Conservation (phyloP, 768 basidiomycete genomes). For the Xerocomellus chrysenteron region DNA sequence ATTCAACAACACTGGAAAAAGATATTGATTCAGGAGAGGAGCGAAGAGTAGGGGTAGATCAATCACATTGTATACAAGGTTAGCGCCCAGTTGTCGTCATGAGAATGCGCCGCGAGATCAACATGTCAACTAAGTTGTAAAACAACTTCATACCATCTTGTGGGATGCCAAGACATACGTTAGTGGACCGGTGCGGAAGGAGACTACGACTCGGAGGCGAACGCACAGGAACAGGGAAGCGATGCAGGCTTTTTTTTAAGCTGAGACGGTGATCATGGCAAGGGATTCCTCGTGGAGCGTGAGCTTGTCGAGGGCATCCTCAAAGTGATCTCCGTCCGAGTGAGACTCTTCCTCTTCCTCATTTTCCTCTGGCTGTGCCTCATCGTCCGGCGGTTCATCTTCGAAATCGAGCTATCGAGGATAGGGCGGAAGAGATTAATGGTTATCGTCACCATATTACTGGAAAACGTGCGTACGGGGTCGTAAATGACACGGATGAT, state of each 20-base stretch:
- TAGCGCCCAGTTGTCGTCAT: not conserved
- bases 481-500: conserved; percentile 93
- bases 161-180: not conserved
- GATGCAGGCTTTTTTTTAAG: conserved; percentile 2
- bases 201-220: not conserved
- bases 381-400: conserved; percentile 65
- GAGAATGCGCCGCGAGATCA: not conserved
- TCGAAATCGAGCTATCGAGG: conserved; percentile 73
- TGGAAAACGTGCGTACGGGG: conserved; percentile 59
- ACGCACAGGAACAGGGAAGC: not conserved
- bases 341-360: conserved; percentile 38
- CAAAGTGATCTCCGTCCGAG: conserved; percentile 48
- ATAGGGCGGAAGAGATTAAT: not conserved
- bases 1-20: not conserved
- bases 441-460: not conserved
- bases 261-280: conserved; percentile 15
- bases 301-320: conserved; percentile 68
- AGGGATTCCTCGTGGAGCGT: conserved; percentile 22
- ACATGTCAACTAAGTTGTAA: not conserved
- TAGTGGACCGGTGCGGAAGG: not conserved
- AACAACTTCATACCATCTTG: not conserved
- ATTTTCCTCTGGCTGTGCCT: conserved; percentile 25
- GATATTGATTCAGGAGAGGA: not conserved
- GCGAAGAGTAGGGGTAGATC: not conserved
- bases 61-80: not conserved